Conservation (phyloP, 805 yeast genomes). For the Candida railenensis region DNA sequence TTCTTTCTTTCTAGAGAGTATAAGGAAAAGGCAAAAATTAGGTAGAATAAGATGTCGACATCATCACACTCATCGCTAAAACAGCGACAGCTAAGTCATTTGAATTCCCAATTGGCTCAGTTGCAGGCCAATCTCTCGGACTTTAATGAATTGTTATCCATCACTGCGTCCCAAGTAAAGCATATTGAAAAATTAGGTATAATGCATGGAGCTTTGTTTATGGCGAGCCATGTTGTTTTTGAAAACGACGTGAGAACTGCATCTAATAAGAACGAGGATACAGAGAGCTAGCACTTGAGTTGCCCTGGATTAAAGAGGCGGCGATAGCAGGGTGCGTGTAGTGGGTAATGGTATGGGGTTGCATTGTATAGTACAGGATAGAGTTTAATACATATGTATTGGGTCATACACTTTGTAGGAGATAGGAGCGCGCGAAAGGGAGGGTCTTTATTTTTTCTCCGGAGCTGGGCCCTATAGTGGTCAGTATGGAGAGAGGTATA, state of each 20-base stretch:
- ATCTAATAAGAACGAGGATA: background rate
- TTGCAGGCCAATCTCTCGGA: slow-evolving; percentile 57
- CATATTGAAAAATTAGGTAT: slow-evolving; percentile 53
- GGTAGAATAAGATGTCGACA: no score
- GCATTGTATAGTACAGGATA: no score
- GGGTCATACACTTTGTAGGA: no score
- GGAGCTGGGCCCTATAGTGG: no score
- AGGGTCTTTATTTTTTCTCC: no score
- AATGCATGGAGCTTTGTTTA: slow-evolving; percentile 53
- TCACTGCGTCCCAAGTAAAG: slow-evolving; percentile 52
- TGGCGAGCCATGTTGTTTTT: slow-evolving; percentile 43
- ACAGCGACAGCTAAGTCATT: slow-evolving; percentile 46
- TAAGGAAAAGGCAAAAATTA: no score
- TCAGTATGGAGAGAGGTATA: no score
- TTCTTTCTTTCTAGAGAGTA: no score
- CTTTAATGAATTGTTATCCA: slow-evolving; percentile 48
- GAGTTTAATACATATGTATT: no score
- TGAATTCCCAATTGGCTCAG: slow-evolving; percentile 30
- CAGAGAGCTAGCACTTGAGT: background rate
- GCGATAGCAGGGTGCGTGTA: background rate
- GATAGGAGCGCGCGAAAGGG: no score
- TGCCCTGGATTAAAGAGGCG: background rate
- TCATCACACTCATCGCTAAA: slow-evolving; percentile 17
- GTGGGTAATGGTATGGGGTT: no score
- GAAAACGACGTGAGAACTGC: slow-evolving; percentile 26